phyloP scores from a whole-genome alignment of 1,284 basidiomycete species.

The Pseudozyma thailandica region DNA sequence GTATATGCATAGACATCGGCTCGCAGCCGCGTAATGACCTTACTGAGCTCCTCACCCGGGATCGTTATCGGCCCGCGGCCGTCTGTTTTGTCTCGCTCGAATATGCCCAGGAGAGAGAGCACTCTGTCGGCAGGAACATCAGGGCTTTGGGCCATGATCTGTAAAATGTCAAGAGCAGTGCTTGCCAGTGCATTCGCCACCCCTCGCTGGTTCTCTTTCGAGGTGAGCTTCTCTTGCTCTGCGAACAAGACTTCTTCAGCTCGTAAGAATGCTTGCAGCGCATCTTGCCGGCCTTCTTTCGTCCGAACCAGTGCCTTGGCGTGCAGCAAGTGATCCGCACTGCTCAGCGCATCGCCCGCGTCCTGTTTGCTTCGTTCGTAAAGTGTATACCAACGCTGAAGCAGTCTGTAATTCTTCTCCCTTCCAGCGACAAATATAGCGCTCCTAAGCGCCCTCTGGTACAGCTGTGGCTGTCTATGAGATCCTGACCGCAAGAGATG shows the following conservation, averaged over 20 bases:
- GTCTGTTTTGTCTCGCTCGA: neutral
- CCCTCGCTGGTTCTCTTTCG: neutral
- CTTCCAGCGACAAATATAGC: conserved; percentile 24
- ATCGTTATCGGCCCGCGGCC: no score
- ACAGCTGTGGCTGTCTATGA: conserved; percentile 1
- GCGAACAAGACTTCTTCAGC: conserved; percentile 8
- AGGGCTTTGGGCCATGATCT: conserved; percentile 12
- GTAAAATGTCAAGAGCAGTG: conserved; percentile 15
- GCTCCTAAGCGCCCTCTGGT: conserved; percentile 15
- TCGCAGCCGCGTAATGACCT: conserved; percentile 6
- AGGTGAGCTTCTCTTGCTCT: neutral
- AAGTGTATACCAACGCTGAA: conserved; percentile 14
- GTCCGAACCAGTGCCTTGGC: conserved; percentile 27
- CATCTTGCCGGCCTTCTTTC: conserved; percentile 16
- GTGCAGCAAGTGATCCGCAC: conserved; percentile 20
- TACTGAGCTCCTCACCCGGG: neutral
- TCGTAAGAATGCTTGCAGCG: conserved; percentile 9
- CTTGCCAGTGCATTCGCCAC: neutral
- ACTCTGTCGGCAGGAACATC: conserved; percentile 11
- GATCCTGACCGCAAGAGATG: conserved; percentile 6
- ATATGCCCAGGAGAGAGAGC: conserved; percentile 23
- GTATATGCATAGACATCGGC: conserved; percentile 20
- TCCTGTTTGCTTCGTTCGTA: conserved; percentile 12
- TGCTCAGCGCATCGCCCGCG: neutral
- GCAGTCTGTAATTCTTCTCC: conserved; percentile 8